Evolutionary conservation across 2,329 filamentous ascomycete species (phyloP).

Genomic region (Verticillium longisporum): DNA sequence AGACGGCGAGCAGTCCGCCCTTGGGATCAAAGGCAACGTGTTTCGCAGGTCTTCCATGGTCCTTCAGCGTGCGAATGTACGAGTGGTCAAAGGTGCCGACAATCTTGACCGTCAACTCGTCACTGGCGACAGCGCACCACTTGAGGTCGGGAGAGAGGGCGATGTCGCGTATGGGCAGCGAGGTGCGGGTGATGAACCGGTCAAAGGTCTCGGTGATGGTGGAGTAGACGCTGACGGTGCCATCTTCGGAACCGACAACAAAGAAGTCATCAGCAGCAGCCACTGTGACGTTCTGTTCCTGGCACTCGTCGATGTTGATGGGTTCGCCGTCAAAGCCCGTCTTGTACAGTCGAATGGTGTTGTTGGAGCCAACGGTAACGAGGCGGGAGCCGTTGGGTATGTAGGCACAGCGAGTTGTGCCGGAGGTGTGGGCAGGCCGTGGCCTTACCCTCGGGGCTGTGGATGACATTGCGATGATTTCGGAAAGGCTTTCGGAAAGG

Average conservation of each 20-base stretch:
- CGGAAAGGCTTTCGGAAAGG: neutral
- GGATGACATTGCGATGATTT: conserved; percentile 18
- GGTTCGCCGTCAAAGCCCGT: conserved; percentile 91
- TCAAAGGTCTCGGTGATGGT: conserved; percentile 68
- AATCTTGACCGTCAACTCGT: conserved; percentile 86
- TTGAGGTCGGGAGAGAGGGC: conserved; percentile 72
- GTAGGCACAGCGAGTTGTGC: conserved; percentile 81
- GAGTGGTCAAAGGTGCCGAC: conserved; percentile 76
- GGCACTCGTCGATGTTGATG: conserved; percentile 82
- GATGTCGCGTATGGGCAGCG: conserved; percentile 82
- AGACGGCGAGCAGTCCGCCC: conserved; percentile 68
- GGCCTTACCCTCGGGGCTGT: conserved; percentile 47
- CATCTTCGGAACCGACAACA: conserved; percentile 86
- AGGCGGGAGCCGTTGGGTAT: conserved; percentile 82
- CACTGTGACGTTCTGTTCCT: conserved; percentile 77
- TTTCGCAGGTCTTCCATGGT: conserved; percentile 83
- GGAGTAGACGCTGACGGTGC: conserved; percentile 92
- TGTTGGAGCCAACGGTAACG: conserved; percentile 88
- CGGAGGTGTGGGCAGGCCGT: conserved; percentile 72
- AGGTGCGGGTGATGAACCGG: conserved; percentile 72
- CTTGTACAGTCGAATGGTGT: conserved; percentile 86
- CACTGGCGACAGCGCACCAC: conserved; percentile 95
- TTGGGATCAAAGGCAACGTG: conserved; percentile 83
- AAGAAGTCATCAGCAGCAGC: conserved; percentile 73
- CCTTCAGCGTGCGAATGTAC: conserved; percentile 69